These are phyloP conservation scores for Cercospora sp. DNA, from an alignment of 2,329 filamentous ascomycete genomes.

Conservation along the genomic window DNA sequence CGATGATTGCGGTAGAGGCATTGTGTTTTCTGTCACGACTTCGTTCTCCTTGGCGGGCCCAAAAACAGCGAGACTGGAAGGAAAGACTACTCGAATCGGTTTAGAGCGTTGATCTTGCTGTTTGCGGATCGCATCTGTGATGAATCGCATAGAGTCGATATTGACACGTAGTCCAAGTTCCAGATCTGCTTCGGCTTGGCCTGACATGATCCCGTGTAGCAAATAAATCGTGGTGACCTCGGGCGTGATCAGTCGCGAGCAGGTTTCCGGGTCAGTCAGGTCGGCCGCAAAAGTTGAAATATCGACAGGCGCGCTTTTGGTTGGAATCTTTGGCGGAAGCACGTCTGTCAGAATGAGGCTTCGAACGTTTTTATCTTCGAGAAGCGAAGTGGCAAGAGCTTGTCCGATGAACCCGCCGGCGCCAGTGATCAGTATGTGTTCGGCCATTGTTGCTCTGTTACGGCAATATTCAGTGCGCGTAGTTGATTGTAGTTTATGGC, in stretches of 20 bases:
- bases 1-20: slow-evolving; percentile 45
- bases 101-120: not conserved
- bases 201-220: not conserved
- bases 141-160: slow-evolving; percentile 46
- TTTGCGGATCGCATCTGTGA: slow-evolving; percentile 45
- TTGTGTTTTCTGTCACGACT: slow-evolving; percentile 45
- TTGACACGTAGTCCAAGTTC: slow-evolving; percentile 48
- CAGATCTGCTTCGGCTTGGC: slow-evolving; percentile 44
- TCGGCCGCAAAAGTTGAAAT: not conserved
- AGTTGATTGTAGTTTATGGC: not conserved
- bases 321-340: not conserved
- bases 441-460: slow-evolving; percentile 1
- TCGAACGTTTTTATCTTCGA: slow-evolving; percentile 37
- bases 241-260: not conserved
- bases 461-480: not conserved
- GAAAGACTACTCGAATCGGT: slow-evolving; percentile 45
- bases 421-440: slow-evolving; percentile 45
- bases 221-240: not conserved
- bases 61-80: slow-evolving; percentile 49
- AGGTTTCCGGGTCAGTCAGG: not conserved
- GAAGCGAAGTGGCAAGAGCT: slow-evolving; percentile 45
- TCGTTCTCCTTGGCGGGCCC: slow-evolving; percentile 43
- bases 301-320: not conserved
- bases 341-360: slow-evolving; percentile 18
- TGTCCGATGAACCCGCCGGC: slow-evolving; percentile 50